Evolutionary conservation across 2,329 filamentous ascomycete species (phyloP), one percentile per base, ranked within the genome.

Genomic region (Bertia moriformis): DNA sequence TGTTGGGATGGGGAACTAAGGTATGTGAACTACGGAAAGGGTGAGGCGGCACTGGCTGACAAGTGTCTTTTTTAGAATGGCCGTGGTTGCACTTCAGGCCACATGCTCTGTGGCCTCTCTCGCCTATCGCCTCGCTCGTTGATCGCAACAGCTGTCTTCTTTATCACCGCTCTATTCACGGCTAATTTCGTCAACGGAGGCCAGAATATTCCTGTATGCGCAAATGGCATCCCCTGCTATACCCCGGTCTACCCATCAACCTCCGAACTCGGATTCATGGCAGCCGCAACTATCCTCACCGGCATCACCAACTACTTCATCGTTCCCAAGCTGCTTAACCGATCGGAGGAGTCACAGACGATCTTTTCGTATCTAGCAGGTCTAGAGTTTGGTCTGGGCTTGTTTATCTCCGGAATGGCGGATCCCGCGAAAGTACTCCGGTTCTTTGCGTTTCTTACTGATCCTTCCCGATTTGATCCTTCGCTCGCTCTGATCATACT

Each of bases 91-190:
- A 71, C 67, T 7, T 70, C 67, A 2, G 67, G 67, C 39, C 67
- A 72, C 46, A 69, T 71, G 63, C 61, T 72, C 20, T 70, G 67
- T 43, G 68, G 68, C 2, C 47, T 71, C 3, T 59, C 65, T 4
- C 59, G 66, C 30, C 54, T 67, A 18, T 69, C 62, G 13, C 54
- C 58, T n/a, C 61, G 66, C 37, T 71, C 67, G 13, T 43, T 65
- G 4, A 56, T 63, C 40, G 65, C 67, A 36, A 64, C 62, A 1
- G 54, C 52, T 12, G 48, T 58, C 18, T 66, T 66, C 52, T 65
- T 65, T 50, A 52, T 51, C 7, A 53, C 58, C 0, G 60, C 58
- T 10, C 43, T 69, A n/a, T 47, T 62, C 27, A 62, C 61, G 1
- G 59, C 61, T 4, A 47, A 58, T 13, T 43, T 49, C 14, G 39